These are phyloP conservation scores for Blastobotrys niveus DNA, from an alignment of 1,139 yeast genomes.

Conservation along the genomic window DNA sequence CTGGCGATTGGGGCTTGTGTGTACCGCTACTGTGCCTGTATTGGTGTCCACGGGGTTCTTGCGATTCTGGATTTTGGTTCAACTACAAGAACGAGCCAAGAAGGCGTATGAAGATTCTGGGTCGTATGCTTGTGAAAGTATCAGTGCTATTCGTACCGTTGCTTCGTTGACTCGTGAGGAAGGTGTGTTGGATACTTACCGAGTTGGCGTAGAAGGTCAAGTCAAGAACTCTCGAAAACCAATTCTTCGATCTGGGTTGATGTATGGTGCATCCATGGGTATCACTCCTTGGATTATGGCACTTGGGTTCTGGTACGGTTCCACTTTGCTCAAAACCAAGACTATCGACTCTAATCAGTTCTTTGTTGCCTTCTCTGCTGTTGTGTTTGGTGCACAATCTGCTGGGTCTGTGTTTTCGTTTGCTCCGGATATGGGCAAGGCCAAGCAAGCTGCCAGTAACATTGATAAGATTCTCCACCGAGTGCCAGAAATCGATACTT, in stretches of 20 bases:
- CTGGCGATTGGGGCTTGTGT: slow-evolving; percentile 58
- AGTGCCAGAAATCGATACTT: slow-evolving; percentile 50
- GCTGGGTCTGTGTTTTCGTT: slow-evolving; percentile 85
- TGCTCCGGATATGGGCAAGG: slow-evolving; percentile 61
- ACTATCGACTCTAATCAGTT: slow-evolving; percentile 30
- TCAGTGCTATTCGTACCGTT: slow-evolving; percentile 36
- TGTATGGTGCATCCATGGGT: slow-evolving; percentile 36
- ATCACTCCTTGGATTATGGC: slow-evolving; percentile 37
- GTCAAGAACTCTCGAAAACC: slow-evolving; percentile 28
- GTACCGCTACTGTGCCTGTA: slow-evolving; percentile 59
- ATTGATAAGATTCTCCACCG: slow-evolving; percentile 68
- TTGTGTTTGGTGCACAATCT: slow-evolving; percentile 78
- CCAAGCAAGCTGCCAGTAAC: slow-evolving; percentile 60
- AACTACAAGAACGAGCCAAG: slow-evolving; percentile 50
- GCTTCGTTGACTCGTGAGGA: slow-evolving; percentile 36
- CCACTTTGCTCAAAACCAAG: slow-evolving; percentile 30
- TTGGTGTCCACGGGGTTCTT: slow-evolving; percentile 69
- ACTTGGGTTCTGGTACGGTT: slow-evolving; percentile 38
- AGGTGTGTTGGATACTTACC: slow-evolving; percentile 31
- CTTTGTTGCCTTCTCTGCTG: slow-evolving; percentile 39
- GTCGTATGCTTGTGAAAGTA: slow-evolving; percentile 35
- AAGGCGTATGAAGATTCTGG: slow-evolving; percentile 37
- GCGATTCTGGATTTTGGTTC: slow-evolving; percentile 71
- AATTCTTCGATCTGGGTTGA: slow-evolving; percentile 29
- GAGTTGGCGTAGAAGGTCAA: slow-evolving; percentile 29